Conservation (phyloP, 2,329 filamentous ascomycete species). For the Aureobasidium melanogenum region DNA sequence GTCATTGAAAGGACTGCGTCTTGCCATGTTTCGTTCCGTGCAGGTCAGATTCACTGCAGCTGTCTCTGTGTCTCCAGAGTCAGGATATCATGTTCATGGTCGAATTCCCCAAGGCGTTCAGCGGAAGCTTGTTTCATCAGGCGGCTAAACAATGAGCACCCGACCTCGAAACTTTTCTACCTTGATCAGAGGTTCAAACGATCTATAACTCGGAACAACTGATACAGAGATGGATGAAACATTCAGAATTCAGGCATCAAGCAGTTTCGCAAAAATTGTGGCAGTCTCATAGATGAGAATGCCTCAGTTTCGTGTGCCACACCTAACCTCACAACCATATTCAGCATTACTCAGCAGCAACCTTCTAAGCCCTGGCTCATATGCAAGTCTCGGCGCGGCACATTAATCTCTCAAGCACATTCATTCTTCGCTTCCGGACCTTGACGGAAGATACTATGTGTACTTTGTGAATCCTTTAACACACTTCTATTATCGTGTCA, state of each 20-base stretch:
- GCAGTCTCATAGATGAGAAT: neutral
- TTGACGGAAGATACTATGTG: constrained; percentile 38
- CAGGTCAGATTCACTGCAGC: neutral
- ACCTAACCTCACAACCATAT: neutral
- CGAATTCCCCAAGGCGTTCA: neutral
- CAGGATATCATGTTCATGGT: neutral
- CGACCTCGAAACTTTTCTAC: neutral
- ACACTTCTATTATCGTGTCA: constrained; percentile 46
- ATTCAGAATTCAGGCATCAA: neutral
- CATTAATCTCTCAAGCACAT: constrained; percentile 48
- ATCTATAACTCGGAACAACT: neutral
- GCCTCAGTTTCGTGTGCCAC: neutral
- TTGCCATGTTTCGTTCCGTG: neutral
- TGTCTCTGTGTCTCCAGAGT: neutral
- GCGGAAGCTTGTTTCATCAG: neutral
- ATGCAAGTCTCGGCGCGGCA: constrained; percentile 42
- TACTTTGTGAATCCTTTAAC: constrained; percentile 46
- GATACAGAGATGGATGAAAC: neutral
- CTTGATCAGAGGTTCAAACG: too few relatives aligned
- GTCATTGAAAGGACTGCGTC: constrained; percentile 6
- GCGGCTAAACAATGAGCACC: neutral
- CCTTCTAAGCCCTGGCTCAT: constrained; percentile 42
- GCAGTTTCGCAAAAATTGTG: neutral
- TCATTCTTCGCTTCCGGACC: constrained; percentile 30
- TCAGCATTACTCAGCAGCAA: neutral